Conservation (phyloP, 2,329 filamentous ascomycete species). For the Arthrobotrys conoides region DNA sequence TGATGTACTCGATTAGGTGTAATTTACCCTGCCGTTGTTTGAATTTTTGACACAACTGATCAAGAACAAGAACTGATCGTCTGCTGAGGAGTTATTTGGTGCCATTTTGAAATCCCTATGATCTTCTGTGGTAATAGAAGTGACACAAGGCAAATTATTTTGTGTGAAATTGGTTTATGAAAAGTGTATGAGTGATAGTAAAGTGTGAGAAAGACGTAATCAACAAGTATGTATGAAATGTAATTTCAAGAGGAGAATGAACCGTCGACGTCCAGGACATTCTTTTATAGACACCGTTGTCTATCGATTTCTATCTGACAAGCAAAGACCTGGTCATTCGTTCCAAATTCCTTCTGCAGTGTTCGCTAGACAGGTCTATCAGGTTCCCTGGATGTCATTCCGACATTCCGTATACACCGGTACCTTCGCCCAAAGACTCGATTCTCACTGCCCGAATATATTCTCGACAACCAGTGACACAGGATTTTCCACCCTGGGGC, state of each 20-base stretch:
- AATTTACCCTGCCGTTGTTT: conserved; percentile 38
- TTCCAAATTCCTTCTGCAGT: background rate
- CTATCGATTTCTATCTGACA: background rate
- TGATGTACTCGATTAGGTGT: background rate
- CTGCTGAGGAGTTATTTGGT: conserved; percentile 12
- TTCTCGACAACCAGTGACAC: background rate
- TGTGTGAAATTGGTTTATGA: background rate
- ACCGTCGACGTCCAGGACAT: background rate
- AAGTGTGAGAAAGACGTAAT: background rate
- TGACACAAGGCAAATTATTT: background rate
- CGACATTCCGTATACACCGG: background rate
- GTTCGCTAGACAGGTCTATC: background rate
- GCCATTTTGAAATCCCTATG: conserved; percentile 27
- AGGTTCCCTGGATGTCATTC: background rate
- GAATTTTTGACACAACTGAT: conserved; percentile 47
- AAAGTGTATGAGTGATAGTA: background rate
- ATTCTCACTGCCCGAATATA: background rate
- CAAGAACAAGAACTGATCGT: conserved; percentile 49
- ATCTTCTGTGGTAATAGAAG: background rate
- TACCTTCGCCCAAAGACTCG: background rate
- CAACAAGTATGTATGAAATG: background rate
- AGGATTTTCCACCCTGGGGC: background rate
- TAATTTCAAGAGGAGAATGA: background rate
- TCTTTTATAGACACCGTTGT: background rate
- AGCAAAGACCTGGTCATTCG: background rate